Evolutionary conservation across 1,139 yeast genomes (phyloP).

Genomic region (Zygoascus hellenicus): DNA sequence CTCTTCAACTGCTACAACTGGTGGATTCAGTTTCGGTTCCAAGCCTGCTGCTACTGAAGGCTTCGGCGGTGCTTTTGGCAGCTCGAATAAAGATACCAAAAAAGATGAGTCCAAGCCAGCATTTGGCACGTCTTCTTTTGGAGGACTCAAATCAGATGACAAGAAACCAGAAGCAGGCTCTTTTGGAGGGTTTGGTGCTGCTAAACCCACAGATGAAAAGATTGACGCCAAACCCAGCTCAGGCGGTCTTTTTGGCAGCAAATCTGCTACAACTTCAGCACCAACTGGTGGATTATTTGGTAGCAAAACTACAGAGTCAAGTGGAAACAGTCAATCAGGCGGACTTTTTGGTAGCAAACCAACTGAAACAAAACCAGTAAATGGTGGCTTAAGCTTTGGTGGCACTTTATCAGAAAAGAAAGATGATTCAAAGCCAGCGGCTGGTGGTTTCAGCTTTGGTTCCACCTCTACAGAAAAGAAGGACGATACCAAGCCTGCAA

Average conservation of each 20-base stretch:
- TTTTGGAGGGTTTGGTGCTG: constrained; percentile 8
- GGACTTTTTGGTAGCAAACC: constrained; percentile 12
- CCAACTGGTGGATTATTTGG: neutral
- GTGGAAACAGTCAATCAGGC: constrained; percentile 4
- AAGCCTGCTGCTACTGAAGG: constrained; percentile 8
- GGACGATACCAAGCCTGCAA: constrained; percentile 10
- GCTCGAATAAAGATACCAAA: neutral
- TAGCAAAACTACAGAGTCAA: constrained; percentile 10
- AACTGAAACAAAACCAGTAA: constrained; percentile 8
- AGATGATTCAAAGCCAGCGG: constrained; percentile 9
- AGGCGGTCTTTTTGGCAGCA: neutral
- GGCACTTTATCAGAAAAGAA: neutral
- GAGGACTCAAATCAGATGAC: neutral
- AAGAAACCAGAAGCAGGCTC: constrained; percentile 7
- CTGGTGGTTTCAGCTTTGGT: constrained; percentile 8
- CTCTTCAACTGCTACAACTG: constrained; percentile 10
- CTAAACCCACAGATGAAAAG: neutral
- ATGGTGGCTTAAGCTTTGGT: constrained; percentile 6
- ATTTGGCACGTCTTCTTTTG: neutral
- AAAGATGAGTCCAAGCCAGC: constrained; percentile 14
- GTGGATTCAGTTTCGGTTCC: constrained; percentile 9
- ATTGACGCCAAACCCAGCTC: neutral
- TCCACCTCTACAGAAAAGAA: constrained; percentile 12
- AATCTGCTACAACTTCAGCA: constrained; percentile 1
- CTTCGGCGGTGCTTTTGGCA: constrained; percentile 7